Percentiles rank a stretch among this genome's conserved stretches.
phyloP scores from a whole-genome alignment of 2,329 filamentous ascomycete species.

The Trichophyton verrucosum region DNA sequence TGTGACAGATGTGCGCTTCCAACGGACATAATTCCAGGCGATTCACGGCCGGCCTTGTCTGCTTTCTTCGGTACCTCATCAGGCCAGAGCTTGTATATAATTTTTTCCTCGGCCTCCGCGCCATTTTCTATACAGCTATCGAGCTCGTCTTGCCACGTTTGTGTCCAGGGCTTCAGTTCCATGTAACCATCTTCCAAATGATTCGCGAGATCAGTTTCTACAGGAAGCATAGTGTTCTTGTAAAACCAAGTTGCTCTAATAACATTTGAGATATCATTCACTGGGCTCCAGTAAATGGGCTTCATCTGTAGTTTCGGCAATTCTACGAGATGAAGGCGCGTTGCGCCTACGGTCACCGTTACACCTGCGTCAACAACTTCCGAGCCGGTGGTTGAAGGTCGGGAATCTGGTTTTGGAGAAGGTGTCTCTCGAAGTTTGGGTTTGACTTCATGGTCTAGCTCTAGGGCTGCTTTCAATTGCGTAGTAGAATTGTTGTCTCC shows the following conservation, averaged over 20 bases:
- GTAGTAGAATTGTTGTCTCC: background rate
- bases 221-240: slow-evolving; percentile 81
- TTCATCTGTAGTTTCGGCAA: slow-evolving; percentile 74
- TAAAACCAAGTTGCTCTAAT: slow-evolving; percentile 94
- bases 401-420: background rate
- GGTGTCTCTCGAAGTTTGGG: slow-evolving; percentile 8
- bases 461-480: background rate
- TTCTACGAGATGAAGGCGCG: slow-evolving; percentile 78
- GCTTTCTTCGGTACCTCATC: slow-evolving; percentile 29
- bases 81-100: slow-evolving; percentile 73
- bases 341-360: slow-evolving; percentile 74
- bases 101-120: slow-evolving; percentile 79
- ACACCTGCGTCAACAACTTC: slow-evolving; percentile 26
- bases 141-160: slow-evolving; percentile 86
- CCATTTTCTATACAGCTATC: slow-evolving; percentile 84
- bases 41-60: background rate
- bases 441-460: background rate
- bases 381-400: background rate
- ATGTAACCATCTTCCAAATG: slow-evolving; percentile 84
- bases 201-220: slow-evolving; percentile 76
- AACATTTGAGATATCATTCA: slow-evolving; percentile 76
- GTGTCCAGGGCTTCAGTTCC: slow-evolving; percentile 74
- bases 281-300: slow-evolving; percentile 93
- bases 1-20: background rate
- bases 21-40: background rate